Evolutionary conservation across 495 filamentous ascomycete genomes (phyloP).

Genomic region (Neurospora tetrasperma): DNA sequence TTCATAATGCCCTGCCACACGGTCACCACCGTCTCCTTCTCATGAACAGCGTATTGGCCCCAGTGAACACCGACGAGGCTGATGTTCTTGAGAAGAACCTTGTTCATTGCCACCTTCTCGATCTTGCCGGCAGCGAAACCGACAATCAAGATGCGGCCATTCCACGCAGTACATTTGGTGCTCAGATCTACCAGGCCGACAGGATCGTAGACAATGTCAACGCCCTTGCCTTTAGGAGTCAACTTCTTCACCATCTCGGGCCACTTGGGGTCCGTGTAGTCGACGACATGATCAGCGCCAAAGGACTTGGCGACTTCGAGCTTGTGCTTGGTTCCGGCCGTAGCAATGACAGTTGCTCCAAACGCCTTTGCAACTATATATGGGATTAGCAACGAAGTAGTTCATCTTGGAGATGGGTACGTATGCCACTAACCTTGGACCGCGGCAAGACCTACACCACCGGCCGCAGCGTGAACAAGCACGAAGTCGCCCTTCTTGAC

Average conservation of each 20-base stretch:
- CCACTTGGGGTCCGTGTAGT: slow-evolving; percentile 66
- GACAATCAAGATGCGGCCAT: slow-evolving; percentile 75
- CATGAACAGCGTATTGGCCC: slow-evolving; percentile 69
- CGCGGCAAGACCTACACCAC: slow-evolving; percentile 83
- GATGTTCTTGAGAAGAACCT: slow-evolving; percentile 90
- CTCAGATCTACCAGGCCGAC: slow-evolving; percentile 77
- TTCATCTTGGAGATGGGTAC: not conserved
- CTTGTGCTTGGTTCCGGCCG: slow-evolving; percentile 69
- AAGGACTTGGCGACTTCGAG: slow-evolving; percentile 65
- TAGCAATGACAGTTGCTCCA: slow-evolving; percentile 84
- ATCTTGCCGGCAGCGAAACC: slow-evolving; percentile 85
- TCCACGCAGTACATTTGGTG: slow-evolving; percentile 86
- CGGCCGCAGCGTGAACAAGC: slow-evolving; percentile 85
- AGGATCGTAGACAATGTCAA: slow-evolving; percentile 86
- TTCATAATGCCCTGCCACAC: slow-evolving; percentile 80
- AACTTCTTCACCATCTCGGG: slow-evolving; percentile 67
- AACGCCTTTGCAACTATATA: slow-evolving; percentile 66
- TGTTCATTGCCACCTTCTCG: slow-evolving; percentile 86
- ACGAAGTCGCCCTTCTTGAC: slow-evolving; percentile 76
- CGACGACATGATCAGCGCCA: slow-evolving; percentile 74
- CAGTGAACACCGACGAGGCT: slow-evolving; percentile 83
- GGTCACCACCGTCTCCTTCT: slow-evolving; percentile 54
- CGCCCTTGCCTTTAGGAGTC: slow-evolving; percentile 59
- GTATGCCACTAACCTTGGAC: slow-evolving; percentile 49
- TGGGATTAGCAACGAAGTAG: not conserved